Evolutionary conservation across 1,284 basidiomycete genomes (phyloP).

Genomic region (Cutaneotrichosporon sp.): DNA sequence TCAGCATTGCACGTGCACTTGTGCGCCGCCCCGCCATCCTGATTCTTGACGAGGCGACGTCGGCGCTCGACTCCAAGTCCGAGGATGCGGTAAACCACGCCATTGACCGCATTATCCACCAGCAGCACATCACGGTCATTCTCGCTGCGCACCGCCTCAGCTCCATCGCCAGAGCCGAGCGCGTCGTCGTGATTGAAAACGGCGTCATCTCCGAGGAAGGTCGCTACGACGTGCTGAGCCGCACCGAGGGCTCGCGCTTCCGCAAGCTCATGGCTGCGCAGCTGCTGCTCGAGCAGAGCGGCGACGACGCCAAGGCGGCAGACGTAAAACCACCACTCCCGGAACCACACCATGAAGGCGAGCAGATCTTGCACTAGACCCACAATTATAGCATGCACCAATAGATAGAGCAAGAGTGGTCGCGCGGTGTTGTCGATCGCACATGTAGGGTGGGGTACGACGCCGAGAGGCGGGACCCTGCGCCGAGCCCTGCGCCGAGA

Average conservation of each 20-base stretch:
- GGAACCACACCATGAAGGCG: no score
- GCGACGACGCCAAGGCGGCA: no score
- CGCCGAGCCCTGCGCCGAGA: no score
- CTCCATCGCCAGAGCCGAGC: conserved; percentile 75
- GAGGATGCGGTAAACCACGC: conserved; percentile 80
- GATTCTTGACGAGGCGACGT: conserved; percentile 53
- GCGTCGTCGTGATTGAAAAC: conserved; percentile 80
- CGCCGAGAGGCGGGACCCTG: no score
- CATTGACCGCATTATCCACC: conserved; percentile 74
- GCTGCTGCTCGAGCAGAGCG: conserved; percentile 48
- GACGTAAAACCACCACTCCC: no score
- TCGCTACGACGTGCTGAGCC: conserved; percentile 64
- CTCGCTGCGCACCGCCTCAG: conserved; percentile 82
- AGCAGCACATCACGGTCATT: conserved; percentile 73
- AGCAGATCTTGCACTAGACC: no score
- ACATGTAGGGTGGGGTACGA: no score
- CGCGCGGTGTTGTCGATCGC: no score
- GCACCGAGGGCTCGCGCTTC: conserved; percentile 63
- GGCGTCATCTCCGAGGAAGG: conserved; percentile 79
- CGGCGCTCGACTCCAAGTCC: conserved; percentile 78
- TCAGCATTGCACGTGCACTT: conserved; percentile 52
- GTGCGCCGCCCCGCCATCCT: conserved; percentile 51
- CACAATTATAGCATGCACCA: no score
- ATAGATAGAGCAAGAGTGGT: no score
- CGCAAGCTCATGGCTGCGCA: conserved; percentile 80